phyloP scores from a whole-genome alignment of 2,329 filamentous ascomycete species.

The Neopestalotiopsis rosae region DNA sequence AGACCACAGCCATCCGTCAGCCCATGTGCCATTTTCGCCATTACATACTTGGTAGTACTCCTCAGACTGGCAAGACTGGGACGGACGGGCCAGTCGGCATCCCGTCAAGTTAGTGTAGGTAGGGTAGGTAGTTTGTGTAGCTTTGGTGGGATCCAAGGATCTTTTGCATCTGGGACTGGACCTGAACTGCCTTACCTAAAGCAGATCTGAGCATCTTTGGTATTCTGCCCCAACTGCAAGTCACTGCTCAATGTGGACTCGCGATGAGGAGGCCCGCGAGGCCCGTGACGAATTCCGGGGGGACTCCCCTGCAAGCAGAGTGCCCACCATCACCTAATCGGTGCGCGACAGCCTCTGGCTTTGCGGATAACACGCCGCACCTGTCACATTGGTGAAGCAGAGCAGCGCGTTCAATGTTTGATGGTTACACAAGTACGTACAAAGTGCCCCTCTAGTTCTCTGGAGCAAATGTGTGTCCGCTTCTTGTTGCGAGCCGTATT shows the following conservation, averaged over 20 bases:
- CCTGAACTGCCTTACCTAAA: not conserved
- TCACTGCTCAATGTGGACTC: not conserved
- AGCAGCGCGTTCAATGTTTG: not conserved
- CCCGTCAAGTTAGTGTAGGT: not conserved
- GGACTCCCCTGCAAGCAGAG: not conserved
- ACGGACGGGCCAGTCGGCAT: not conserved
- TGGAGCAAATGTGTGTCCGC: too few species aligned
- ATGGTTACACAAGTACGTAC: too few species aligned
- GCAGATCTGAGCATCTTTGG: not conserved
- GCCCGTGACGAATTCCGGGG: not conserved
- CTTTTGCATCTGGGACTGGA: not conserved
- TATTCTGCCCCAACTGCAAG: not conserved
- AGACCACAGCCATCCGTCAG: too few species aligned
- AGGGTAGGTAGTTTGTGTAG: not conserved
- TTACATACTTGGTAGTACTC: too few species aligned
- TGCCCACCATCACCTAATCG: not conserved
- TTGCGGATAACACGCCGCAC: conserved; percentile 5
- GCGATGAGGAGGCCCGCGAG: not conserved
- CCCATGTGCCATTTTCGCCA: too few species aligned
- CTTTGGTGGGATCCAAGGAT: not conserved
- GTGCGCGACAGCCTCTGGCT: not conserved
- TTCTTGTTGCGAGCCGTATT: too few species aligned
- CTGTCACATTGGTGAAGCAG: conserved; percentile 11
- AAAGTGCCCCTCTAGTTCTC: too few species aligned
- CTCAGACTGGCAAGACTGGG: not conserved